Conservation (phyloP, 1,284 basidiomycete genomes). For the Exsudoporus floridanus region DNA sequence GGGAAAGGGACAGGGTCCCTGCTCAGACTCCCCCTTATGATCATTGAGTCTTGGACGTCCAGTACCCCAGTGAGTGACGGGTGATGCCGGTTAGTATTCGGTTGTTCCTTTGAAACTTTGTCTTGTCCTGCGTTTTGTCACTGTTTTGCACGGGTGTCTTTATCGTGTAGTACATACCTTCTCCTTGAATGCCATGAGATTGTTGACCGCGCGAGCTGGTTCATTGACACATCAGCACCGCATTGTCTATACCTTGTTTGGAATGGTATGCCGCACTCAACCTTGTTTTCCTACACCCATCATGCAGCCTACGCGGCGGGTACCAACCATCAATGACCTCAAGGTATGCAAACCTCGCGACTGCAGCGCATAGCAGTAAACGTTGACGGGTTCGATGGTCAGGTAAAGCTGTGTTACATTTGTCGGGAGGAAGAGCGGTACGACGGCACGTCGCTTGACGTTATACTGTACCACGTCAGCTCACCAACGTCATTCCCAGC, state of each 20-base stretch:
- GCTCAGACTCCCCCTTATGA: constrained; percentile 53
- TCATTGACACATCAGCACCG: background rate
- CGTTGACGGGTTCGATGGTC: constrained; percentile 7
- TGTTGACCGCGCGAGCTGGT: background rate
- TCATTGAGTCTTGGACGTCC: constrained; percentile 31
- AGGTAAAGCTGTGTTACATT: constrained; percentile 78
- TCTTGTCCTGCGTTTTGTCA: constrained; percentile 4
- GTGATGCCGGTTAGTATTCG: constrained; percentile 9
- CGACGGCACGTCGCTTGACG: constrained; percentile 43
- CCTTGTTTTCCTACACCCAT: constrained; percentile 11
- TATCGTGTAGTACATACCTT: constrained; percentile 26
- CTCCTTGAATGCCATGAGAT: constrained; percentile 16
- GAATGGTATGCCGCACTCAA: background rate
- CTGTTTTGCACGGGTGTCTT: constrained; percentile 7
- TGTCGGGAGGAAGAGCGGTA: constrained; percentile 69
- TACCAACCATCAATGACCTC: constrained; percentile 34
- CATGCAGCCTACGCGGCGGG: constrained; percentile 24
- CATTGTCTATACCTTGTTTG: background rate
- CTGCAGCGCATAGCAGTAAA: background rate
- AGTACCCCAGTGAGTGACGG: background rate
- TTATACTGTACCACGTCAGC: background rate
- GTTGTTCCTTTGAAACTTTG: background rate
- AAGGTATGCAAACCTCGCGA: constrained; percentile 21
- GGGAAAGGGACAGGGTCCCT: constrained; percentile 35
- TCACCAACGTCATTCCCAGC: constrained; percentile 27